Base-by-base conservation (phyloP, 1,284 basidiomycete genomes). In the Afroboletus lepidellus region DNA sequence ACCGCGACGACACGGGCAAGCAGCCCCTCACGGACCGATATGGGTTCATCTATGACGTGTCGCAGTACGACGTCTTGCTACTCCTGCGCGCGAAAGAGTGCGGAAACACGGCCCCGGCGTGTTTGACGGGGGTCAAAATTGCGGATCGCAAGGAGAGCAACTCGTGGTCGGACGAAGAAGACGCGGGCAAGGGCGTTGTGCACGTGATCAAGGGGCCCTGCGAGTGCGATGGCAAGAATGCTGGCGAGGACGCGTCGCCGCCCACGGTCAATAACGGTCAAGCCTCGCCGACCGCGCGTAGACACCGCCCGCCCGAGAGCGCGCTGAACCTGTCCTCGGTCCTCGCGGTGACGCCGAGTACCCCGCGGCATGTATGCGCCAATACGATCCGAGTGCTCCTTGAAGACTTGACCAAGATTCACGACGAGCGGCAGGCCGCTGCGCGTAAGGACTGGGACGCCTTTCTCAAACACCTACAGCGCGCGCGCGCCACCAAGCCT, bases 41-140 rank as follows among this genome's bases (percentile, higher is more conserved):
- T 66, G 96, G 96, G 0, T 98, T 98, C 73, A 89, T 97, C 64
- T 97, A 94, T 59, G 91, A 93, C 61, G 81, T 93, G 12, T 84
- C 85, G 23, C 78, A 82, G 61, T 90, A 92, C 57, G 92, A 94
- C 61, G 77, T 90, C n/a, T 73, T 92, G 16, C 72, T 94, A 20
- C 77, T 94, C 27, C 68, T 86, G 8, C 78, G 89, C 41, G 87
- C 88, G 32, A 76, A 78, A 70, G 87, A 89, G 60, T 91, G 87
- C 57, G 76, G 79, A 29, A 87, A 80, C 59, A 81, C 85, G 0
- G 88, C 89, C 0, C 91, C 91, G 3, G 91, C 90, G 5, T 92
- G 89, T 61, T 72, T 94, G 36, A 93, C 91, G 0, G 91, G 91
- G 1, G 87, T 93, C 58, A 90, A 87, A 73, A 91, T 94, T 51